Percentiles rank a stretch among this genome's conserved stretches.
Conservation (phyloP, 2,329 filamentous ascomycete genomes). For the Ophiostoma himal-ulmi region DNA sequence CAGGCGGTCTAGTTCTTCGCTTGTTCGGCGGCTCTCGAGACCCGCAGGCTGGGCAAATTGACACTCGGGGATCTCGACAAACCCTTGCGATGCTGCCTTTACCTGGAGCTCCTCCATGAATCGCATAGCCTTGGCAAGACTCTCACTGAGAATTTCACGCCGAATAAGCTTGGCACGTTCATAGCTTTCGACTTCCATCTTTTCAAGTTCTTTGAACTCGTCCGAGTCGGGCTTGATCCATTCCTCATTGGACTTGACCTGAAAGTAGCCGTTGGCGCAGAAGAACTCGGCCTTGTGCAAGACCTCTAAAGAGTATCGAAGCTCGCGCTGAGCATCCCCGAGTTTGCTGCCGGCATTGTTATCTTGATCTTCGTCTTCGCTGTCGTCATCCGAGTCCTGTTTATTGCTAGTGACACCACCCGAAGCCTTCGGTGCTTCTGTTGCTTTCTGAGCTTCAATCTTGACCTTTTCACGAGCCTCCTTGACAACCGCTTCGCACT, state of each 20-base stretch:
- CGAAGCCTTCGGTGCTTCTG: conserved; percentile 5
- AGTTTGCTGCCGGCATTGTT: conserved; percentile 39
- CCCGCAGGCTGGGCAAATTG: conserved; percentile 50
- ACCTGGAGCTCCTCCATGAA: conserved; percentile 59
- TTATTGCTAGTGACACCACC: not conserved
- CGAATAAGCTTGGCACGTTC: conserved; percentile 71
- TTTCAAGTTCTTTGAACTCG: conserved; percentile 60
- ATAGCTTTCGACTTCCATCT: conserved; percentile 66
- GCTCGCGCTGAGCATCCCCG: conserved; percentile 54
- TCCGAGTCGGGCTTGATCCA: conserved; percentile 61
- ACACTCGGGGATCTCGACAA: conserved; percentile 60
- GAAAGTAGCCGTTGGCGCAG: conserved; percentile 73
- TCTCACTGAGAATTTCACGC: conserved; percentile 66
- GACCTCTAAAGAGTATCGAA: conserved; percentile 70
- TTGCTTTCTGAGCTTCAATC: conserved; percentile 38
- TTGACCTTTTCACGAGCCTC: conserved; percentile 60
- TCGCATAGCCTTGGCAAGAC: conserved; percentile 50
- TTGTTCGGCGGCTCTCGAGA: conserved; percentile 63
- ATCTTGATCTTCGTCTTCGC: conserved; percentile 33
- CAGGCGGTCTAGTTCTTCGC: conserved; percentile 62
- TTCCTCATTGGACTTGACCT: conserved; percentile 67
- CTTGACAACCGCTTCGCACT: conserved; percentile 48
- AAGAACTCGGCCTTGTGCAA: conserved; percentile 82
- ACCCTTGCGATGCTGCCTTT: conserved; percentile 47
- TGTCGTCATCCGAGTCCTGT: conserved; percentile 32